Conservation (phyloP, 768 basidiomycete species). For the Leccinum fibrillosum region DNA sequence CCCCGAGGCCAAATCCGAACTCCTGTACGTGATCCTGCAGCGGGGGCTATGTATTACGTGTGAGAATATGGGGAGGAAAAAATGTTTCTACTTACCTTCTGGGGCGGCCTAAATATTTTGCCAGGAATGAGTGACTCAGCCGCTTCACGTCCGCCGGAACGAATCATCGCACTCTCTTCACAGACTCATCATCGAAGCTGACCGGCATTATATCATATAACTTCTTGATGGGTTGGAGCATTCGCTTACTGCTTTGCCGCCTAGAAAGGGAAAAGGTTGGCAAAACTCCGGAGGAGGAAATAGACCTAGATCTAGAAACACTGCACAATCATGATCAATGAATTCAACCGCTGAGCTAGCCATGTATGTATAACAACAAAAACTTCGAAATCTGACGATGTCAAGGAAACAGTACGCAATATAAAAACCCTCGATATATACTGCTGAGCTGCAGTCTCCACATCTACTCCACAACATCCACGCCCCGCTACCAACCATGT, state of each 20-base stretch:
- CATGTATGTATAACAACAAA: too few species aligned
- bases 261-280: background rate
- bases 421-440: too few species aligned
- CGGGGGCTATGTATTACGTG: background rate
- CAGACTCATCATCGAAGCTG: background rate
- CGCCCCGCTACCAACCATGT: conserved; percentile 6
- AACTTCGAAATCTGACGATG: too few species aligned
- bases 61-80: background rate
- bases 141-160: background rate
- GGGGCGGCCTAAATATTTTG: too few species aligned
- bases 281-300: background rate
- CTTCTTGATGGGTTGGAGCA: too few species aligned
- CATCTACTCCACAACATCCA: too few species aligned
- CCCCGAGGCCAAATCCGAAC: background rate
- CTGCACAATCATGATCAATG: too few species aligned
- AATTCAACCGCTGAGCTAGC: too few species aligned
- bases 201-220: background rate
- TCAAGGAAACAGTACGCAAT: too few species aligned
- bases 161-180: too few species aligned
- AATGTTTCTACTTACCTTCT: background rate
- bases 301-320: background rate
- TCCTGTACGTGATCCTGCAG: background rate
- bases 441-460: too few species aligned
- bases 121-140: background rate
- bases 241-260: background rate